Conservation (phyloP, 345 rosid species). For the Psidium guajava region DNA sequence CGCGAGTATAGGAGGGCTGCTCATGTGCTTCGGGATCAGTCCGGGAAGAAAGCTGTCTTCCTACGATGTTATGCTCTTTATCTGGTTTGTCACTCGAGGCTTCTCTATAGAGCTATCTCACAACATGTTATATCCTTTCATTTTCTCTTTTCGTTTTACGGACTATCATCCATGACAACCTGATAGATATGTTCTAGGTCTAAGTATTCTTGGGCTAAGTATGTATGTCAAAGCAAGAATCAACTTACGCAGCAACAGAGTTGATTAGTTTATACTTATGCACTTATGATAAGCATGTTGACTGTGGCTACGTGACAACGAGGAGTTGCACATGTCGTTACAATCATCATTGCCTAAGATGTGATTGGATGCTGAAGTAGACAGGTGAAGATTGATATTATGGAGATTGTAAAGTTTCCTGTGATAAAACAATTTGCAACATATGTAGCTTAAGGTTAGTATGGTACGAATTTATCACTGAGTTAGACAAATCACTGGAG, state of each 20-base stretch:
- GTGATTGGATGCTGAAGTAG: background rate
- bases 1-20: constrained; percentile 82
- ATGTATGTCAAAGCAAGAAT: background rate
- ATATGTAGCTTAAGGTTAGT: background rate
- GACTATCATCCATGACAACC: background rate
- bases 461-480: background rate
- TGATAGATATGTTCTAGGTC: background rate
- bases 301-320: background rate
- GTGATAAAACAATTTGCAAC: background rate
- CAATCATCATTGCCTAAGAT: background rate
- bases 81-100: constrained; percentile 41
- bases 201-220: background rate
- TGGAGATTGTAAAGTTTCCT: background rate
- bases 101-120: background rate
- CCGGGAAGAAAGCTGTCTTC: constrained; percentile 70
- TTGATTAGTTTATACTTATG: background rate
- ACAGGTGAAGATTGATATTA: background rate
- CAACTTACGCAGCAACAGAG: background rate
- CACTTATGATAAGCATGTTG: background rate
- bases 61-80: constrained; percentile 85
- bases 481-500: background rate
- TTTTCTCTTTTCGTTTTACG: background rate
- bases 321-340: background rate
- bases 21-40: constrained; percentile 74
- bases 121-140: background rate